Conservation (phyloP, 2,329 filamentous ascomycete species). For the Colletotrichum camelliae region DNA sequence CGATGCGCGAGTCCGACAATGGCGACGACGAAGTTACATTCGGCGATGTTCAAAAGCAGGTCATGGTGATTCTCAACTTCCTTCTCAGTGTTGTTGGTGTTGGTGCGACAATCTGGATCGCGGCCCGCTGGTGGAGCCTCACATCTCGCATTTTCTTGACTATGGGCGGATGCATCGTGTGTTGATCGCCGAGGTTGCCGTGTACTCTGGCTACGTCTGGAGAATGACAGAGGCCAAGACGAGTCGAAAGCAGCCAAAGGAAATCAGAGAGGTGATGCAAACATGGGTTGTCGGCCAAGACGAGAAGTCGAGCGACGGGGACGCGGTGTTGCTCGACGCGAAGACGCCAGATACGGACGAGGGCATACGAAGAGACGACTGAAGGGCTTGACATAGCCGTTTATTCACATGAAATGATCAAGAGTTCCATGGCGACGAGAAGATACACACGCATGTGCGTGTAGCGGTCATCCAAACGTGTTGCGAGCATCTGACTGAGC, state of each 20-base stretch:
- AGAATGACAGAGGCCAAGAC: slow-evolving; percentile 72
- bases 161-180: slow-evolving; percentile 74
- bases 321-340: not conserved
- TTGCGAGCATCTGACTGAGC: not conserved
- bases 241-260: slow-evolving; percentile 63
- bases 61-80: slow-evolving; percentile 88
- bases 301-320: slow-evolving; percentile 23
- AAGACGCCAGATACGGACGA: slow-evolving; percentile 3
- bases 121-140: slow-evolving; percentile 76
- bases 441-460: not conserved
- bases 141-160: slow-evolving; percentile 73
- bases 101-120: slow-evolving; percentile 79
- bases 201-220: slow-evolving; percentile 78
- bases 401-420: not conserved
- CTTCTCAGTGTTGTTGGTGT: slow-evolving; percentile 84
- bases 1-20: slow-evolving; percentile 49
- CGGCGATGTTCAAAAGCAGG: slow-evolving; percentile 78
- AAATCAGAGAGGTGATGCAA: slow-evolving; percentile 72
- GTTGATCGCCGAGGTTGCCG: slow-evolving; percentile 76
- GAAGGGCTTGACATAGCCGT: not conserved
- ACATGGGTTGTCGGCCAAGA: slow-evolving; percentile 69
- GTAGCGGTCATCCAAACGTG: not conserved
- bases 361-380: slow-evolving; percentile 9
- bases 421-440: not conserved
- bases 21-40: slow-evolving; percentile 71